Conservation (phyloP, 495 filamentous ascomycete species). For the Talaromyces thailandensis region DNA sequence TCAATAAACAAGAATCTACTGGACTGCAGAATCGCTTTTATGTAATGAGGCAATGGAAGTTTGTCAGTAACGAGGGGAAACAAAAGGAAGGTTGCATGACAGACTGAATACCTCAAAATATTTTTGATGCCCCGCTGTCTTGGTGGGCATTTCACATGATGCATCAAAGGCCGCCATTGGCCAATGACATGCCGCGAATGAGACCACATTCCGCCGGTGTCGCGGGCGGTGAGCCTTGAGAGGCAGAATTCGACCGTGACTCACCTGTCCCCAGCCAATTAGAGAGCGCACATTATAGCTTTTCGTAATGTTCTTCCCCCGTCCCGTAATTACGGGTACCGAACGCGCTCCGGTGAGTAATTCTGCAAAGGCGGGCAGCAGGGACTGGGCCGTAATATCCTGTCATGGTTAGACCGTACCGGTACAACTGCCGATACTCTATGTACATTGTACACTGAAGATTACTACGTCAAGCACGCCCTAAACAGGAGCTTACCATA, state of each 20-base stretch:
- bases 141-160: not conserved
- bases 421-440: not conserved
- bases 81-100: not conserved
- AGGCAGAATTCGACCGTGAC: not conserved
- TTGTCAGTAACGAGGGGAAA: not conserved
- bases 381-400: not conserved
- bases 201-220: not conserved
- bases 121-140: not conserved
- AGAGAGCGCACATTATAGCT: not conserved
- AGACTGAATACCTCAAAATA: not conserved
- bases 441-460: too few relatives aligned
- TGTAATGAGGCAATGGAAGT: not conserved
- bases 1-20: not conserved
- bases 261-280: not conserved
- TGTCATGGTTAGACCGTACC: not conserved
- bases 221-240: not conserved
- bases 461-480: not conserved
- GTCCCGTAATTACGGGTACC: not conserved
- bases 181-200: not conserved
- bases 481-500: too few relatives aligned
- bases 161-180: not conserved
- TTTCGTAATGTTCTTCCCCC: not conserved
- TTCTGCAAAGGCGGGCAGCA: not conserved
- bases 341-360: not conserved
- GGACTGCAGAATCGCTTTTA: not conserved